Evolutionary conservation across 371 early-diverging fungal species (phyloP), one percentile per base, ranked within the genome.

Genomic region (Mortierella sp.): DNA sequence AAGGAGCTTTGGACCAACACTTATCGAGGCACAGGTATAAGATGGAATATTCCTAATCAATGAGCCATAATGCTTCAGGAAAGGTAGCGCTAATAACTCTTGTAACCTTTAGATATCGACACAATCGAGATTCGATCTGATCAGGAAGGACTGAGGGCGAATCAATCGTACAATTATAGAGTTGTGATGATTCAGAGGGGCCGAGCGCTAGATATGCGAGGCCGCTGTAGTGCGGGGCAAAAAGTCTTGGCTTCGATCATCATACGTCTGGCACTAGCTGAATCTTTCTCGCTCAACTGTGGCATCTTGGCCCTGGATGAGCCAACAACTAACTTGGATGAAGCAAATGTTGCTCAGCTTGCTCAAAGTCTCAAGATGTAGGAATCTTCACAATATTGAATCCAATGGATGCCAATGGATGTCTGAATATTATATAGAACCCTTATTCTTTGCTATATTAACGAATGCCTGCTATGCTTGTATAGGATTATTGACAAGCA

Each of bases 251-350:
- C 99, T 1, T 96, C 97, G 7, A 91, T 99, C 64, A 96, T 99
- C 61, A 96, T 99, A 64, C 92, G 99, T 22, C 86, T 99, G 45
- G 99, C 99, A 9, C 86, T 99, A 53, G 98, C 99, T 6, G 99
- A 99, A 64, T 91, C 98, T 0, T 99, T 99, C 79, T 91, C 97
- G 66, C 75, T 92, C 15, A 93, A 95, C 69, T 99, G 99, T 80
- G 98, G 98, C 7, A 91, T 99, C n/a, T 83, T 99, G 54, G 96
- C 99, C 0, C 85, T 99, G 57, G 99, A 99, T 84, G 99, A 99
- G 76, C 99, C 99, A 0, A 99, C 99, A 0, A 99, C 99, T 0
- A 99, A 99, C 83, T 85, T 99, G 23, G 99, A 99, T 84, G 88
- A 90, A 49, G 96, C 90, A 8, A 99, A 99, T 80, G 94, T 99